A percentile compares a stretch with the other conserved stretches of the same genome.
phyloP scores from a whole-genome alignment of 2,329 filamentous ascomycete species.

The Scedosporium boydii region DNA sequence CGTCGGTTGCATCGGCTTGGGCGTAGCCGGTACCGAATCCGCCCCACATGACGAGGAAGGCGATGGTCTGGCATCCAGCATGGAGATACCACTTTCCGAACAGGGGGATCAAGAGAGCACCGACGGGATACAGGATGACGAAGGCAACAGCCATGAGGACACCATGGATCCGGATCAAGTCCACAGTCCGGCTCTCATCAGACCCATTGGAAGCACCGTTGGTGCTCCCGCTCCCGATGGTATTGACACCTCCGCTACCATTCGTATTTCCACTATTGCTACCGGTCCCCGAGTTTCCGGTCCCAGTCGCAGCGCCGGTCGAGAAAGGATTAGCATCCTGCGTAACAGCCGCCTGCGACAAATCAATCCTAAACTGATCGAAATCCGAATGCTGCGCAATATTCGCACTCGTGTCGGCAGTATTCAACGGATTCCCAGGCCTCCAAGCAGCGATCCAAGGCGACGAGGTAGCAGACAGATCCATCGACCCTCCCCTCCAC shows the following conservation, averaged over 20 bases:
- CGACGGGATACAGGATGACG: conserved; percentile 49
- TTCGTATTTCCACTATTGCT: conserved; percentile 11
- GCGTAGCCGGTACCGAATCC: conserved; percentile 49
- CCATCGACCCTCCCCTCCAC: conserved; percentile 33
- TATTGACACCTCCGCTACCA: conserved; percentile 8
- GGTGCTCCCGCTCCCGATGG: conserved; percentile 8
- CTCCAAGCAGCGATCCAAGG: conserved; percentile 48
- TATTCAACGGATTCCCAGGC: conserved; percentile 33
- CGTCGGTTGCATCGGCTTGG: conserved; percentile 27
- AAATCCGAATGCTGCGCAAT: conserved; percentile 39
- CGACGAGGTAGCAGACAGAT: conserved; percentile 27
- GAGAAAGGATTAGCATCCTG: conserved; percentile 45
- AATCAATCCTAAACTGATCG: conserved; percentile 34
- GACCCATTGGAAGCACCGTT: conserved; percentile 6
- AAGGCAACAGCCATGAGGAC: conserved; percentile 53
- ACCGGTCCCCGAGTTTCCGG: conserved; percentile 8
- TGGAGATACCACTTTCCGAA: conserved; percentile 50
- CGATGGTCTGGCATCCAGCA: conserved; percentile 42
- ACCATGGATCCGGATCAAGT: conserved; percentile 38
- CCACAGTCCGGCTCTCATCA: conserved; percentile 11
- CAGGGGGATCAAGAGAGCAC: conserved; percentile 50
- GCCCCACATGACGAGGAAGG: conserved; percentile 48
- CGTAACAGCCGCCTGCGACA: conserved; percentile 34
- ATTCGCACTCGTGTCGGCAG: conserved; percentile 24
- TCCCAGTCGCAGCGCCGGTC: conserved; percentile 9